Evolutionary conservation across 2,329 filamentous ascomycete genomes (phyloP).

Genomic region (Claviceps humidiphila): DNA sequence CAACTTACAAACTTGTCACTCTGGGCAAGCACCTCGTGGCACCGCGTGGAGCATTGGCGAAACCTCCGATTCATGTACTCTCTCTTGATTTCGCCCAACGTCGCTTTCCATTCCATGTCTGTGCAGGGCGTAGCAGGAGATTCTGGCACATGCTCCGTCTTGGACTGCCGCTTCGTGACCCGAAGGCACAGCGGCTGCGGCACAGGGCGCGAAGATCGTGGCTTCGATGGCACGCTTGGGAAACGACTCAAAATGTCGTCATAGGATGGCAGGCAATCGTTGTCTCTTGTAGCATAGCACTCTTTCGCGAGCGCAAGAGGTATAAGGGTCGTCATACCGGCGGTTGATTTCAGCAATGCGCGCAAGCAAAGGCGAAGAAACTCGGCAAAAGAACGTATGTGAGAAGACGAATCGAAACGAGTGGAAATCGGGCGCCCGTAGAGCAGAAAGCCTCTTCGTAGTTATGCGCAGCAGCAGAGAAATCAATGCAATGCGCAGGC

Average conservation of each 20-base stretch:
- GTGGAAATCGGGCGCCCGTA: too few species aligned
- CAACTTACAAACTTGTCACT: slow-evolving; percentile 30
- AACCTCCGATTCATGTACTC: slow-evolving; percentile 38
- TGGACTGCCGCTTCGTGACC: background rate
- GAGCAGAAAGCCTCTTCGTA: too few species aligned
- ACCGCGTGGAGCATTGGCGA: slow-evolving; percentile 38
- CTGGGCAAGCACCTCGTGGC: slow-evolving; percentile 38
- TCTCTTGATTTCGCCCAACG: slow-evolving; percentile 39
- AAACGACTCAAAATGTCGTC: slow-evolving; percentile 1
- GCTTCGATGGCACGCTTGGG: background rate
- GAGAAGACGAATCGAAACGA: background rate
- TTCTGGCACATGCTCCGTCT: background rate
- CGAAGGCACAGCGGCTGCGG: background rate
- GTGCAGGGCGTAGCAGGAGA: slow-evolving; percentile 22
- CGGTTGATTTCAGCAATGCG: background rate
- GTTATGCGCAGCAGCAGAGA: too few species aligned
- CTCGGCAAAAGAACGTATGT: background rate
- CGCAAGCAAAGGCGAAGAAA: background rate
- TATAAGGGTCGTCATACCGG: slow-evolving; percentile 18
- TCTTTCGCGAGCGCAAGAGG: slow-evolving; percentile 17
- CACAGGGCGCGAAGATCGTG: background rate
- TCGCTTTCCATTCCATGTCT: slow-evolving; percentile 35
- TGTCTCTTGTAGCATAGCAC: background rate
- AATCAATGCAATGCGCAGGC: background rate
- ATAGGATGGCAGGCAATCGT: background rate